Conservation (phyloP, 2,329 filamentous ascomycete species). For the Verticillium klebahnii region DNA sequence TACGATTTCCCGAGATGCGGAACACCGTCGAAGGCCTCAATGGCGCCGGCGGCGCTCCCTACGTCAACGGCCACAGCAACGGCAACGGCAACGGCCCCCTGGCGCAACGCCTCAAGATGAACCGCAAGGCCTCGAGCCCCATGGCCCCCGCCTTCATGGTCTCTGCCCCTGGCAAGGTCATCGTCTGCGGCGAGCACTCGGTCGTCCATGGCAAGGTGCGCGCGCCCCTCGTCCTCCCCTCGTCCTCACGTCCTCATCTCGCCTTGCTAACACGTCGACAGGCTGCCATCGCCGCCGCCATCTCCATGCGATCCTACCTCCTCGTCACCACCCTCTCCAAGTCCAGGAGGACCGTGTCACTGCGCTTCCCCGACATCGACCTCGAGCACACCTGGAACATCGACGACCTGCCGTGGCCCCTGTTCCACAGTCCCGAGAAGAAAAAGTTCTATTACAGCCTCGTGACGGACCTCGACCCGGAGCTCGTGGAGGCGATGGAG, state of each 20-base stretch:
- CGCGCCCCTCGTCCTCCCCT: constrained; percentile 8
- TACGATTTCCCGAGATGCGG: constrained; percentile 23
- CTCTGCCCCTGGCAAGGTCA: constrained; percentile 95
- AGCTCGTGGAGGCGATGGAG: constrained; percentile 75
- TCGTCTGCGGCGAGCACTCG: constrained; percentile 95
- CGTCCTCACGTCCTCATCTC: neutral
- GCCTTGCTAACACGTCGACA: constrained; percentile 24
- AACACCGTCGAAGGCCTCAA: constrained; percentile 19
- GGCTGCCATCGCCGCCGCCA: constrained; percentile 90
- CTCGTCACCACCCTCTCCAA: constrained; percentile 93
- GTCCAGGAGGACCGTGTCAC: constrained; percentile 78
- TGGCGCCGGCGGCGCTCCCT: neutral
- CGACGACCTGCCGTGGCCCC: constrained; percentile 80
- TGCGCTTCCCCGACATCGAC: constrained; percentile 88
- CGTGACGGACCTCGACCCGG: constrained; percentile 76
- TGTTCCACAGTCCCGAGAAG: constrained; percentile 75
- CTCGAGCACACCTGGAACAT: constrained; percentile 93
- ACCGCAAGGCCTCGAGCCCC: constrained; percentile 56
- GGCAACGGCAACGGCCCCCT: constrained; percentile 29
- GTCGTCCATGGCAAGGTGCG: constrained; percentile 92
- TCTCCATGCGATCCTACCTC: constrained; percentile 92
- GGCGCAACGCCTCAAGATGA: constrained; percentile 31
- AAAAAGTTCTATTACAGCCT: constrained; percentile 95
- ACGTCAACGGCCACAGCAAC: constrained; percentile 20
- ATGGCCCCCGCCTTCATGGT: constrained; percentile 94